Conservation (phyloP, 1,139 yeast genomes). For the Kodamaea sp. region DNA sequence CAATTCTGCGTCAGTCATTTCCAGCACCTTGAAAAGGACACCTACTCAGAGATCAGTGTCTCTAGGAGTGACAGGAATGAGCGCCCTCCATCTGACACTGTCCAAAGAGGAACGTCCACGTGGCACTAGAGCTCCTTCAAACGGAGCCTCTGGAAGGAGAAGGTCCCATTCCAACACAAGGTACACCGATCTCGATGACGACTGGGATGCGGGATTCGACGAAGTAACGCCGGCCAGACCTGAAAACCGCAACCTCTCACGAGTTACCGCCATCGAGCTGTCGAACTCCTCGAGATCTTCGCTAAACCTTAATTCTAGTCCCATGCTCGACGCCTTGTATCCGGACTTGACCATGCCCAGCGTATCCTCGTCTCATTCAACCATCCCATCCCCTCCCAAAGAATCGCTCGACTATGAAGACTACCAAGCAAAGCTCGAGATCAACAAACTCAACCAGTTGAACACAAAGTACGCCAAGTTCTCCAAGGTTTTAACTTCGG, state of each 20-base stretch:
- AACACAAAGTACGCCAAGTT: slow-evolving; percentile 68
- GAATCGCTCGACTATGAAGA: slow-evolving; percentile 32
- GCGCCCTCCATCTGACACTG: slow-evolving; percentile 15
- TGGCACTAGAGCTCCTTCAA: slow-evolving; percentile 1
- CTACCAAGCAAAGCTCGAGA: slow-evolving; percentile 40
- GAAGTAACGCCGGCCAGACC: slow-evolving; percentile 27
- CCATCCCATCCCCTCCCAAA: slow-evolving; percentile 12
- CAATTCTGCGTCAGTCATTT: slow-evolving; percentile 20
- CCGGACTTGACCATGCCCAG: slow-evolving; percentile 38
- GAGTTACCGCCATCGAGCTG: slow-evolving; percentile 5
- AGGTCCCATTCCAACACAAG: slow-evolving; percentile 19
- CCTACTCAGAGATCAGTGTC: slow-evolving; percentile 26
- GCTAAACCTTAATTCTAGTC: slow-evolving; percentile 25
- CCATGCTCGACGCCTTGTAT: slow-evolving; percentile 38
- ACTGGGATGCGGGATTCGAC: slow-evolving; percentile 88
- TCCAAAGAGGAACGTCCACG: slow-evolving; percentile 6
- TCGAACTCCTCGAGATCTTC: slow-evolving; percentile 6
- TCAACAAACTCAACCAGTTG: slow-evolving; percentile 58
- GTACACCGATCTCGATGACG: slow-evolving; percentile 76
- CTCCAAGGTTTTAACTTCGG: slow-evolving; percentile 59
- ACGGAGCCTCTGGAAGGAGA: slow-evolving; percentile 4
- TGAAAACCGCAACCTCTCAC: slow-evolving; percentile 4
- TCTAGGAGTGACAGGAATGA: slow-evolving; percentile 21
- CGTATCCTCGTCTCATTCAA: slow-evolving; percentile 1
- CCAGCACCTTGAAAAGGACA: slow-evolving; percentile 13